phyloP scores from a whole-genome alignment of 768 basidiomycete genomes.

The Lyophyllum shimeji region DNA sequence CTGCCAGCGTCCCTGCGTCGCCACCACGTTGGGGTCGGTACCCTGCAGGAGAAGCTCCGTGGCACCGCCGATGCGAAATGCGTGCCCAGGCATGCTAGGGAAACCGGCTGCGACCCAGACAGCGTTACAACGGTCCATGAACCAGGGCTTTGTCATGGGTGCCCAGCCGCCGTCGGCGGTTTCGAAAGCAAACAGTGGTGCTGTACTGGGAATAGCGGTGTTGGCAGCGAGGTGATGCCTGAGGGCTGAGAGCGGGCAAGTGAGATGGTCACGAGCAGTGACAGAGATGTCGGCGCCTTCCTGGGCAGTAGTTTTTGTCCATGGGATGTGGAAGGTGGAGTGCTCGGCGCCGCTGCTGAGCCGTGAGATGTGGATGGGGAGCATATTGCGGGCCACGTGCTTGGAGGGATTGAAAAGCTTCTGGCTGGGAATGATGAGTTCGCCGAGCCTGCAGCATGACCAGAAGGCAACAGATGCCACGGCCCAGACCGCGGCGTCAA shows the following conservation, averaged over 20 bases:
- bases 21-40: not conserved
- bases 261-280: slow-evolving; percentile 8
- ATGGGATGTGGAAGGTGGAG: slow-evolving; percentile 31
- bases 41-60: not conserved
- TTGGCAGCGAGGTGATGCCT: too few relatives aligned
- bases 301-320: slow-evolving; percentile 31
- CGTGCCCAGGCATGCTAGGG: not conserved
- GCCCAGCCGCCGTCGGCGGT: too few relatives aligned
- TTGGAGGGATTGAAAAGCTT: too few relatives aligned
- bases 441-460: not conserved
- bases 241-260: too few relatives aligned
- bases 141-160: not conserved
- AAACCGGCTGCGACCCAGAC: not conserved
- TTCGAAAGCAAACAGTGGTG: too few relatives aligned
- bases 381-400: too few relatives aligned
- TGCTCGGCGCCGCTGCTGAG: not conserved
- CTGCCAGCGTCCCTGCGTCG: not conserved
- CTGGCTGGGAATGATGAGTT: too few relatives aligned
- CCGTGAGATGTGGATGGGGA: too few relatives aligned
- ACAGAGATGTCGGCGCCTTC: slow-evolving; percentile 27
- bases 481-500: slow-evolving; percentile 9
- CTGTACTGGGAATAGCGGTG: too few relatives aligned
- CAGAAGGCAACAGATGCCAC: slow-evolving; percentile 8
- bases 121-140: not conserved
- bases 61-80: not conserved